Evolutionary conservation across 441 rosid species (phyloP), one percentile per base, ranked within the genome.

Genomic region (Melastoma candidum): DNA sequence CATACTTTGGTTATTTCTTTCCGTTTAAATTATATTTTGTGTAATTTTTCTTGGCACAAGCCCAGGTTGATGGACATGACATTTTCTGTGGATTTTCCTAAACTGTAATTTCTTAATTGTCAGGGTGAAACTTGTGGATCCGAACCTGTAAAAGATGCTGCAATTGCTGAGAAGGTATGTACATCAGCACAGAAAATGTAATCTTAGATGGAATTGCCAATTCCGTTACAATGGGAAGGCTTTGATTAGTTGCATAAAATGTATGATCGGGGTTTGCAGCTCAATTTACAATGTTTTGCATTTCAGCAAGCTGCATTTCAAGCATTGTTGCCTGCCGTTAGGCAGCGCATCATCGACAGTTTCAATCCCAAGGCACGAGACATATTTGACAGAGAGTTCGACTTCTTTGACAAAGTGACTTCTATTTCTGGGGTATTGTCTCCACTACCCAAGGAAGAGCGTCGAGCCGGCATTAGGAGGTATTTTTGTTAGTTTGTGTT

Each of bases 381-480:
- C 69, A 11, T 83, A 51, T 93, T 93, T 74, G 68, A 62, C 43
- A 84, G 97, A 74, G 99, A 93, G 75, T 93, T 89, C 57, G 84
- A 83, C 59, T 93, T 93, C 80, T 86, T 93, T 65, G 93, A 93
- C 71, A 74, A 86, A 77, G 99, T 89, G 56, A 93, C 99, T 60
- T 83, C 92, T 41, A 77, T 93, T 65, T 93, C 99, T 41, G 99
- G 97, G 62, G 76, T 62, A 52, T 79, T 89, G 52, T 67, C 60
- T 73, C 84, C 81, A 44, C 76, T 89, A 54, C 88, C 99, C 17
- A 93, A 89, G 75, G 97, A 89, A 74, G 97, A 89, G 66, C 96
- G 97, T 47, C 78, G 96, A 68, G 99, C 96, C 47, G 95, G 95
- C 58, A 93, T 93, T 69, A 80, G 96, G 56, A 83, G 75, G 99